Percentiles rank a stretch among this genome's conserved stretches.
phyloP scores from a whole-genome alignment of 1,284 basidiomycete species.

The Pulchroboletus neoregius region DNA sequence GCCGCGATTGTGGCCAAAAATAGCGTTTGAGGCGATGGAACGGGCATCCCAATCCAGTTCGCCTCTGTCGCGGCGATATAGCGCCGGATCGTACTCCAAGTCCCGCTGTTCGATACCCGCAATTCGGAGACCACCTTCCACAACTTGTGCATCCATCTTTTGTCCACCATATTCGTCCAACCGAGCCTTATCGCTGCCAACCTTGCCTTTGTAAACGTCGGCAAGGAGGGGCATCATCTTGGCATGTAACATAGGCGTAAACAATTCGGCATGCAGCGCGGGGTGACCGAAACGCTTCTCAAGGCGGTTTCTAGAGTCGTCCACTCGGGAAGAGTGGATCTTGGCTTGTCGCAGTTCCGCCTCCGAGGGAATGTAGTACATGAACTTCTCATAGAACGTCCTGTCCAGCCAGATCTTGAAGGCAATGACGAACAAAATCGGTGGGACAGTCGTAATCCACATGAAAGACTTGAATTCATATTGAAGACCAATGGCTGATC shows the following conservation, averaged over 20 bases:
- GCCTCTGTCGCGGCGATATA: slow-evolving; percentile 74
- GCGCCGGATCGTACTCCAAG: slow-evolving; percentile 69
- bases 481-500: slow-evolving; percentile 79
- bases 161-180: slow-evolving; percentile 73
- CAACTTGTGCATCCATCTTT: slow-evolving; percentile 64
- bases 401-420: slow-evolving; percentile 84
- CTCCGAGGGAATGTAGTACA: slow-evolving; percentile 72
- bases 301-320: slow-evolving; percentile 65
- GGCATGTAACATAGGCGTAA: slow-evolving; percentile 85
- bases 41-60: slow-evolving; percentile 77
- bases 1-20: slow-evolving; percentile 41
- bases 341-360: slow-evolving; percentile 68
- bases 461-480: slow-evolving; percentile 67
- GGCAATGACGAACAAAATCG: slow-evolving; percentile 66
- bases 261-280: slow-evolving; percentile 72
- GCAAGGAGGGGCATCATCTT: slow-evolving; percentile 74
- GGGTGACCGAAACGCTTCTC: slow-evolving; percentile 86
- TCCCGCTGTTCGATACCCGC: slow-evolving; percentile 73
- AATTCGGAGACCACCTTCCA: slow-evolving; percentile 74
- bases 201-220: slow-evolving; percentile 72
- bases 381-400: slow-evolving; percentile 68
- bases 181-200: slow-evolving; percentile 58
- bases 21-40: slow-evolving; percentile 58
- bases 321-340: slow-evolving; percentile 67
- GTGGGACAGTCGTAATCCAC: slow-evolving; percentile 73